Conservation (phyloP, 2,329 filamentous ascomycete genomes). For the Aspergillus candidus region DNA sequence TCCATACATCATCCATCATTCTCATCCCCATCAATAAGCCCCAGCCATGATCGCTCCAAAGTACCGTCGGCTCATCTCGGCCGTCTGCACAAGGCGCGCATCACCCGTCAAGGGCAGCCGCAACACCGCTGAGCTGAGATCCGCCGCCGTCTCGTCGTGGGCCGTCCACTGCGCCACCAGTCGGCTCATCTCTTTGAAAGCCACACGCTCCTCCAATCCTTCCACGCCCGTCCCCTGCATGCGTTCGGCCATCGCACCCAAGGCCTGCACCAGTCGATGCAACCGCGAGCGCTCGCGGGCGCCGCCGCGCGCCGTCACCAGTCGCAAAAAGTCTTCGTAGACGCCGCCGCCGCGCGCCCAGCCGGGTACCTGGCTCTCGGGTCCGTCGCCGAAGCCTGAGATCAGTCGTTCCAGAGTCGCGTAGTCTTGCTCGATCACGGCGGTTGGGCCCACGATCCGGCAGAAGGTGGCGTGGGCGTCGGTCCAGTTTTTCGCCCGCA, state of each 20-base stretch:
- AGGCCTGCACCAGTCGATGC: conserved; percentile 44
- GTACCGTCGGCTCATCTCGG: conserved; percentile 62
- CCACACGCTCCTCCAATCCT: conserved; percentile 58
- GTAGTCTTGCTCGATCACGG: conserved; percentile 78
- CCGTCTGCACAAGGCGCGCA: conserved; percentile 62
- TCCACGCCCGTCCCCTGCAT: conserved; percentile 47
- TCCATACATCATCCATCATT: not conserved
- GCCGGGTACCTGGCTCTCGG: conserved; percentile 56
- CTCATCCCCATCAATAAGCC: conserved; percentile 23
- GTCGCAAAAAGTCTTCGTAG: conserved; percentile 59
- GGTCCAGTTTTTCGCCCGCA: conserved; percentile 67
- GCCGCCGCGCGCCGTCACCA: conserved; percentile 38
- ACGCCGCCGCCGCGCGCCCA: conserved; percentile 78
- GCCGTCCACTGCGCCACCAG: conserved; percentile 63
- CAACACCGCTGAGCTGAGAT: conserved; percentile 33
- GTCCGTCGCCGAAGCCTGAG: conserved; percentile 59
- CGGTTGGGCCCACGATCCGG: conserved; percentile 70
- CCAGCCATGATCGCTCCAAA: conserved; percentile 59
- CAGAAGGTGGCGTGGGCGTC: conserved; percentile 83
- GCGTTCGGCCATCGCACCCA: conserved; percentile 36
- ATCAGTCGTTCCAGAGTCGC: conserved; percentile 63
- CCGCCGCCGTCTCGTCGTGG: conserved; percentile 54
- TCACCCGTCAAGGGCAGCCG: conserved; percentile 60
- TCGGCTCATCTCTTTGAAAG: conserved; percentile 74
- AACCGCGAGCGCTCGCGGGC: conserved; percentile 38